Base-by-base conservation (phyloP, 805 yeast genomes). In the Ogataea corticis region DNA sequence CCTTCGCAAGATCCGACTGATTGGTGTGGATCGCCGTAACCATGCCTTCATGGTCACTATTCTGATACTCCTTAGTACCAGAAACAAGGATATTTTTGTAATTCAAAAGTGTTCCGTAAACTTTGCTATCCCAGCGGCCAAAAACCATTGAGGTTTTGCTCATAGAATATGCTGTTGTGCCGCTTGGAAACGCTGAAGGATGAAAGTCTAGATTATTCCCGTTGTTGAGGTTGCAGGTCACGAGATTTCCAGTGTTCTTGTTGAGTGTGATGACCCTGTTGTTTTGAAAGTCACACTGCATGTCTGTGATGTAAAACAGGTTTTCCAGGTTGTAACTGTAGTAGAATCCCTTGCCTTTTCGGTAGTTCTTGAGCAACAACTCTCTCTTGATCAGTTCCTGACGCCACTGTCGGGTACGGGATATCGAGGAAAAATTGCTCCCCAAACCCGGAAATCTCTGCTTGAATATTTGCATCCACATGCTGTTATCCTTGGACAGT, bases 401-500 rank as follows among this genome's bases (percentile, higher is more conserved):
- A 43, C 72, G 62, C 79, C 81, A 79, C n/a, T 50, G 49, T n/a
- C 44, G 50, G 3, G 76, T 67, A n/a, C 73, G 61, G 2, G 77
- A 63, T 11, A 74, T 59, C 4, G 77, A 67, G 3, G 82, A 71
- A 49, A 79, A 78, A 4, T 34, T 42, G 10, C 28, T 33, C 6
- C 56, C 28, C 55, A 65, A 32, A 5, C 68, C 64, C 1, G 70
- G 69, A 50, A 74, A 75, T 38, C 67, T 63, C 28, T 61, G 51
- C 27, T 58, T 58, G 52, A 78, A 78, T 6, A 78, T 70, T 31
- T 65, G 67, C 49, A 63, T 61, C 83, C 83, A 79, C 19, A 77
- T 71, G 10, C 65, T 59, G 44, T 70, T 68, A 53, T 77, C 77
- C 43, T 66, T 65, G 2, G 76, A 67, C 2, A 74, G 69, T 33